Percentiles rank a stretch among this genome's conserved stretches.
Evolutionary conservation across 208 protist genomes (phyloP).

Genomic region (Strigomonas galati): DNA sequence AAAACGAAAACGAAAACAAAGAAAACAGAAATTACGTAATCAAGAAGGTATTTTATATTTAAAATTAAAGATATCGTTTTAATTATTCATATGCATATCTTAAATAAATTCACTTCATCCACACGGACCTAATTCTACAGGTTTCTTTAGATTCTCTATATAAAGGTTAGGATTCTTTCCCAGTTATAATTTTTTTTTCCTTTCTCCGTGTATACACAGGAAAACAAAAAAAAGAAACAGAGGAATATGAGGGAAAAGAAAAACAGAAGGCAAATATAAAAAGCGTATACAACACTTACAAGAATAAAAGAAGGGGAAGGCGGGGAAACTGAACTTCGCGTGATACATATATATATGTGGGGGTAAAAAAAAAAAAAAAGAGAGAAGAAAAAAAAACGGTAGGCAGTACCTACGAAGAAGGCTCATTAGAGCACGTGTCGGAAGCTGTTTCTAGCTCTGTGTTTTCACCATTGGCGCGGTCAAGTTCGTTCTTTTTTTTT

Average conservation of each 20-base stretch:
- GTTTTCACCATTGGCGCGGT: neutral
- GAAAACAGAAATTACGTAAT: neutral
- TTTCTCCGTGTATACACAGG: neutral
- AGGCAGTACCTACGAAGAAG: conserved; percentile 6
- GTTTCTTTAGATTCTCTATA: neutral
- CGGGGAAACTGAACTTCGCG: conserved; percentile 12
- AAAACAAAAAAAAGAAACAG: conserved; percentile 7
- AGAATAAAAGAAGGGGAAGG: conserved; percentile 4
- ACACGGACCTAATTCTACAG: neutral
- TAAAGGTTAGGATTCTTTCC: neutral
- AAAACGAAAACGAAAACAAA: conserved; percentile 7
- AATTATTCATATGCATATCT: neutral
- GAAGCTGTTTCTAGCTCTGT: neutral
- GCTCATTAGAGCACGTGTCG: neutral
- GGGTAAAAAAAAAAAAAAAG: conserved; percentile 12
- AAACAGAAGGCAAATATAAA: neutral
- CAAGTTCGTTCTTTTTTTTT: conserved; percentile 13
- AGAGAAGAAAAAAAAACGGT: conserved; percentile 9
- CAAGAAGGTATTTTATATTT: neutral
- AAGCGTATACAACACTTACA: neutral
- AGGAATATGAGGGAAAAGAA: neutral
- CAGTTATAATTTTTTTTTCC: neutral
- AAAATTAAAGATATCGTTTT: neutral
- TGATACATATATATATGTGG: conserved; percentile 11
- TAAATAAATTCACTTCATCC: neutral